A percentile compares a stretch with the other conserved stretches of the same genome.
phyloP scores from a whole-genome alignment of 768 basidiomycete species.

The Tulasnella sp. region DNA sequence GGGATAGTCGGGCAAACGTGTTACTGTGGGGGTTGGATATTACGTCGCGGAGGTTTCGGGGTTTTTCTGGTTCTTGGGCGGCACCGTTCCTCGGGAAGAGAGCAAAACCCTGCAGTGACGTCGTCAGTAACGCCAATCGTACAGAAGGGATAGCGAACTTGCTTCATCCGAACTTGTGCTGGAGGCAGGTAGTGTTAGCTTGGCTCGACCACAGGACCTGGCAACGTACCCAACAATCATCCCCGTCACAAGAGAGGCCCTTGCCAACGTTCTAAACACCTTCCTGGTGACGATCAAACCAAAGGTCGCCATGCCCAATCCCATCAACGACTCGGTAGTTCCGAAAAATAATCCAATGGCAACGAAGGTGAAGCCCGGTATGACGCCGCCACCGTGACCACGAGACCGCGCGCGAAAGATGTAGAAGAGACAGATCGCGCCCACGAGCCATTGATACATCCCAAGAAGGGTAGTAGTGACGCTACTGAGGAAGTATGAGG shows the following conservation, averaged over 20 bases:
- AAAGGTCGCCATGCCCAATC: not conserved
- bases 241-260: not conserved
- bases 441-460: not conserved
- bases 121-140: too few relatives aligned
- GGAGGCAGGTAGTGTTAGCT: not conserved
- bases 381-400: slow-evolving; percentile 4
- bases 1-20: slow-evolving; percentile 44
- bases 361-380: not conserved
- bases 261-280: not conserved
- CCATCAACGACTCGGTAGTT: not conserved
- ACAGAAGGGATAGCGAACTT: too few relatives aligned
- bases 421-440: not conserved
- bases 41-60: slow-evolving; percentile 25
- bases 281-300: not conserved
- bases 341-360: not conserved
- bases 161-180: slow-evolving; percentile 7
- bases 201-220: not conserved
- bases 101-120: not conserved
- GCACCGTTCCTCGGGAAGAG: not conserved
- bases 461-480: not conserved
- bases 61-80: not conserved
- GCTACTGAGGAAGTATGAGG: not conserved
- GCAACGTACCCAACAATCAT: not conserved
- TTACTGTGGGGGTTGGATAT: slow-evolving; percentile 46
- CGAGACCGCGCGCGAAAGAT: not conserved